Conservation (phyloP, 805 yeast genomes). For the Wickerhamomyces silvicola region DNA sequence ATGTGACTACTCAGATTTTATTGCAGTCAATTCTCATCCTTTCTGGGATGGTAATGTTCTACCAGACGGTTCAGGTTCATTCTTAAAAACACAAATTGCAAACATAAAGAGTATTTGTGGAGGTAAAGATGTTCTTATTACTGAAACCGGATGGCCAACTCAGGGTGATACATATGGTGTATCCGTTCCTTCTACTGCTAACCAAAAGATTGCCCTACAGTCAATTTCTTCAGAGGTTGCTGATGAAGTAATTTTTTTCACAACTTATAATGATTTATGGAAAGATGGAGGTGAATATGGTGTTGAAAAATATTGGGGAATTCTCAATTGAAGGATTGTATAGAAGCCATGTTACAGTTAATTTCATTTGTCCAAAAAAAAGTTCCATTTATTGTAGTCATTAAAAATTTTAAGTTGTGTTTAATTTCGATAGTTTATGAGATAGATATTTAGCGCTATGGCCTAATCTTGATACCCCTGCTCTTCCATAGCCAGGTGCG, state of each 20-base stretch:
- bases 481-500: slow-evolving; percentile 23
- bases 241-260: slow-evolving; percentile 47
- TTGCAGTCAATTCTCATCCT: slow-evolving; percentile 65
- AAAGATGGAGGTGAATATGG: slow-evolving; percentile 47
- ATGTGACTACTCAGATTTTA: slow-evolving; percentile 53
- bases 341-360: not conserved
- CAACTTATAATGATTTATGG: slow-evolving; percentile 61
- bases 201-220: slow-evolving; percentile 47
- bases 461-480: slow-evolving; percentile 40
- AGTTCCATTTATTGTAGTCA: not conserved
- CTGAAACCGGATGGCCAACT: slow-evolving; percentile 73
- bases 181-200: slow-evolving; percentile 48
- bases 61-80: slow-evolving; percentile 48
- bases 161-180: slow-evolving; percentile 45
- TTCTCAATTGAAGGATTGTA: slow-evolving; percentile 17
- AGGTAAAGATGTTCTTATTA: slow-evolving; percentile 37
- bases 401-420: not conserved
- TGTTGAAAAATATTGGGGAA: slow-evolving; percentile 52
- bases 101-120: slow-evolving; percentile 42
- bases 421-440: slow-evolving; percentile 32
- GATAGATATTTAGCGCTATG: slow-evolving; percentile 74
- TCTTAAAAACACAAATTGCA: slow-evolving; percentile 42
- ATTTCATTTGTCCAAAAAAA: slow-evolving; percentile 2
- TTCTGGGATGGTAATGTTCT: slow-evolving; percentile 51
- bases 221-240: slow-evolving; percentile 42